These are phyloP conservation scores for Colletotrichum musicola DNA, from an alignment of 2,329 filamentous ascomycete species.

Conservation along the genomic window DNA sequence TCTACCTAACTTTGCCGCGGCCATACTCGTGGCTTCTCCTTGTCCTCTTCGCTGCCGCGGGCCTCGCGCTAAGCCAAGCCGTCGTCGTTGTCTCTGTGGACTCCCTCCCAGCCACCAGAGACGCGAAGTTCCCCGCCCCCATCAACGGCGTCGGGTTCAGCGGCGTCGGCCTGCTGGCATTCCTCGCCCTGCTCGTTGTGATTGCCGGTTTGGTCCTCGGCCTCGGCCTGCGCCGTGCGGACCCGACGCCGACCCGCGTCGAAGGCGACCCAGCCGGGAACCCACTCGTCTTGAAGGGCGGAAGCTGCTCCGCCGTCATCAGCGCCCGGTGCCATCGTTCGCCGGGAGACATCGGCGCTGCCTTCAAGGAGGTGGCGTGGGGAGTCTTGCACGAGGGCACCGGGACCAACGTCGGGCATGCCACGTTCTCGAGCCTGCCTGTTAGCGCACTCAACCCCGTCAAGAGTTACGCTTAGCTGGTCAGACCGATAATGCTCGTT, in stretches of 20 bases:
- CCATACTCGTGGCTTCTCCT: slow-evolving; percentile 60
- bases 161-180: slow-evolving; percentile 55
- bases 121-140: slow-evolving; percentile 36
- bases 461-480: slow-evolving; percentile 53
- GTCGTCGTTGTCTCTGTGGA: slow-evolving; percentile 52
- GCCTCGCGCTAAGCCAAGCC: slow-evolving; percentile 57
- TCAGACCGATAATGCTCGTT: slow-evolving; percentile 17
- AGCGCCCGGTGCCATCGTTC: slow-evolving; percentile 61
- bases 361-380: slow-evolving; percentile 56
- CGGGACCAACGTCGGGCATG: slow-evolving; percentile 56
- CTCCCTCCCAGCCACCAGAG: slow-evolving; percentile 31
- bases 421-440: slow-evolving; percentile 57
- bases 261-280: slow-evolving; percentile 57
- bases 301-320: slow-evolving; percentile 65
- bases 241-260: slow-evolving; percentile 49
- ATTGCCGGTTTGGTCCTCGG: slow-evolving; percentile 51
- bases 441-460: slow-evolving; percentile 50
- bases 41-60: slow-evolving; percentile 56
- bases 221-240: slow-evolving; percentile 56
- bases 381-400: slow-evolving; percentile 58
- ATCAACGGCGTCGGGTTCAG: slow-evolving; percentile 56
- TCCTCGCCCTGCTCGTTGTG: slow-evolving; percentile 55
- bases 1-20: slow-evolving; percentile 64
- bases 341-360: slow-evolving; percentile 49
- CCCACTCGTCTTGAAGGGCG: slow-evolving; percentile 61